Base-by-base conservation (phyloP, 345 rosid genomes). In the Aethionema arabicum region DNA sequence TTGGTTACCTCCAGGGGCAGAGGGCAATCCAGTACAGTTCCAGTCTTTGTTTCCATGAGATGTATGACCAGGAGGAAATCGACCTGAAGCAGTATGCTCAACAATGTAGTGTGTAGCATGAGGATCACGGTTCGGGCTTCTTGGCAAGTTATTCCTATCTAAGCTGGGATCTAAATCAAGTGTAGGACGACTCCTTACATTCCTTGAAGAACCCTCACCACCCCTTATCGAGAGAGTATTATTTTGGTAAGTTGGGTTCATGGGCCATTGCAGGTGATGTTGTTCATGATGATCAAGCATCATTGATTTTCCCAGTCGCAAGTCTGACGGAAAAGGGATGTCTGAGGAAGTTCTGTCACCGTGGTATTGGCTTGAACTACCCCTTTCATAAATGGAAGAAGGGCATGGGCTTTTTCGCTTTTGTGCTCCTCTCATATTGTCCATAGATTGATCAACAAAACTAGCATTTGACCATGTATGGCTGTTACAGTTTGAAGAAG, bases 391-490 rank as follows among this genome's bases (percentile, higher is more conserved):
- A 36, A 77, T 81, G 59, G 90, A 73, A 43, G 87, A 80, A 51
- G 69, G 70, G 41, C 77, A 84, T 14, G 88, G 96, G 64, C 80
- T 82, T 74, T 91, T 91, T 40, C 98, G 56, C 81, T 91, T 91
- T 58, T 84, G 88, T 31, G 68, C 81, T 56, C 83, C 88, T 74
- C 88, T 77, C 40, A 82, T 82, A 52, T 72, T 70, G 37, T 78
- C 83, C 74, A 69, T 58, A 49, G 81, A 67, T 43, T 80, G 79
- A 76, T 83, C 93, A 50, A 67, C 76, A 73, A 77, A 73, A 47
- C 79, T 69, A 67, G 77, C 78, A 51, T 81, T 87, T 54, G 69
- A 49, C 81, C 80, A 68, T 77, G 76, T 38, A 51, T 80, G 95
- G 52, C 78, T 72, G 54, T 77, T 83, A 69, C 78, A 77, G 71